Percentiles rank a stretch among this genome's conserved stretches.
Evolutionary conservation across 257 asterid species (phyloP).

Genomic region (Knoxia roxburghii): DNA sequence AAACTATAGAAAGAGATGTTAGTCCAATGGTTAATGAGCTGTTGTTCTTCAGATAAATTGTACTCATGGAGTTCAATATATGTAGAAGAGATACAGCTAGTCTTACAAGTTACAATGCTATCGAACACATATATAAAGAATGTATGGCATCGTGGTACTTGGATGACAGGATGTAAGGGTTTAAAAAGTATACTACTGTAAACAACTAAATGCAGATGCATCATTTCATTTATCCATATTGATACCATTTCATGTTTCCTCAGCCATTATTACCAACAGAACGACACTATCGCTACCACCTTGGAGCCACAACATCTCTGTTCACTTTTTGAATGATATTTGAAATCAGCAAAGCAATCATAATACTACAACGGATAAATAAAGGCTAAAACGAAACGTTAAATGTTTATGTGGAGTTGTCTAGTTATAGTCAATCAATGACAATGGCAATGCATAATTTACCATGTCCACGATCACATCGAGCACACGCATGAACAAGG

Average conservation of each 20-base stretch:
- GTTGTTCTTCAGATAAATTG: not conserved
- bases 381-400: not conserved
- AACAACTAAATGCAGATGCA: not conserved
- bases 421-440: not conserved
- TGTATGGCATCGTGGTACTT: not conserved
- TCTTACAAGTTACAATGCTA: too few species aligned
- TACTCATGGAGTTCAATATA: not conserved
- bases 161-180: not conserved
- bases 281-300: not conserved
- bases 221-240: not conserved
- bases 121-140: not conserved
- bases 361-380: not conserved
- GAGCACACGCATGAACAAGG: not conserved
- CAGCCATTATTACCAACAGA: not conserved
- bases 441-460: too few species aligned
- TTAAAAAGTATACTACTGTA: not conserved
- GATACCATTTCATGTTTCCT: not conserved
- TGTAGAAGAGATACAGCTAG: not conserved
- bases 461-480: not conserved
- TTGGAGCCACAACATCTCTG: not conserved
- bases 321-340: not conserved
- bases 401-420: too few species aligned
- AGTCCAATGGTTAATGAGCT: not conserved
- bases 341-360: not conserved
- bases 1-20: constrained; percentile 25